These are phyloP conservation scores for Cordyceps tenuipes DNA, from an alignment of 2,329 filamentous ascomycete species.

Conservation along the genomic window DNA sequence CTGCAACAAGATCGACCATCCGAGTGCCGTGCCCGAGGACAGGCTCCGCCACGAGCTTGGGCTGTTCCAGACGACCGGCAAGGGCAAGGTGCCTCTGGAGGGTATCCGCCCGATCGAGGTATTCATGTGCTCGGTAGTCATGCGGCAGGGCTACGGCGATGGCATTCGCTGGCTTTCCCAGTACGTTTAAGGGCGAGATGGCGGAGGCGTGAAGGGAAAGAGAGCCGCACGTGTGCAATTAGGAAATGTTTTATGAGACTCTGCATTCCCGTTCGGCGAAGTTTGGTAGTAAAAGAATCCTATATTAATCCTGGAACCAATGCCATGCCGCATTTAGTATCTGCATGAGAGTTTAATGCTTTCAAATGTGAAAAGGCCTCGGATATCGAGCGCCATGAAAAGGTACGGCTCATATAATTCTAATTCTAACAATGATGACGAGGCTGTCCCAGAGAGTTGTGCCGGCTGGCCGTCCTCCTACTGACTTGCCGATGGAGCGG, in stretches of 20 bases:
- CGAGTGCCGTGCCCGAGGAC: conserved; percentile 89
- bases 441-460: not conserved
- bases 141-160: conserved; percentile 92
- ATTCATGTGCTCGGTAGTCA: conserved; percentile 98
- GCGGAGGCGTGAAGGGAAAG: not conserved
- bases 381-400: not conserved
- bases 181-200: conserved; percentile 61
- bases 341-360: not conserved
- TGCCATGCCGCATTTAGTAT: not conserved
- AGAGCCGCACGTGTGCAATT: conserved; percentile 16
- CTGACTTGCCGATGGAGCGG: not conserved
- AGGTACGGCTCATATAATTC: not conserved
- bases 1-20: conserved; percentile 99
- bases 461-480: not conserved
- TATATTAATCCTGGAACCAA: conserved; percentile 10
- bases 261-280: conserved; percentile 29
- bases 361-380: not conserved
- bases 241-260: conserved; percentile 23
- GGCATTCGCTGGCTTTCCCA: conserved; percentile 88
- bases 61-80: conserved; percentile 91
- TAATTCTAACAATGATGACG: not conserved
- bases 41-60: conserved; percentile 88
- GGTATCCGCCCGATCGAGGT: conserved; percentile 92
- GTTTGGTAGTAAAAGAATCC: conserved; percentile 22
- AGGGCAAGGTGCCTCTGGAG: conserved; percentile 88